Evolutionary conservation across 345 rosid species (phyloP).

Genomic region (Aethionema arabicum): DNA sequence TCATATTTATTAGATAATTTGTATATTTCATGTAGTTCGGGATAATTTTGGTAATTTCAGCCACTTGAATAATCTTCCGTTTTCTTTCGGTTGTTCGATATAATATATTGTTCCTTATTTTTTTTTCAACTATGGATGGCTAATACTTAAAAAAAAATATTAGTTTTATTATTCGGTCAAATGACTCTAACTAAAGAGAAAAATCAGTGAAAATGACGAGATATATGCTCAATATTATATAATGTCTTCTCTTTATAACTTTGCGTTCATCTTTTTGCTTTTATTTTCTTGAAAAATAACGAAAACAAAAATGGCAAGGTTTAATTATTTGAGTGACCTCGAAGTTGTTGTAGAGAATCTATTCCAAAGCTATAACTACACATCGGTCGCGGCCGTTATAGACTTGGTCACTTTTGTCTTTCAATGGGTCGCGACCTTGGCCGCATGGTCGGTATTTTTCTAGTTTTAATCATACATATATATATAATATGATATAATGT

Average conservation of each 20-base stretch:
- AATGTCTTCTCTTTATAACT: background rate
- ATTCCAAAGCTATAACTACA: conserved; percentile 32
- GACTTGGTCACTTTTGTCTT: conserved; percentile 57
- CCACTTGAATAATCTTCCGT: no score
- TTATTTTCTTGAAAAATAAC: background rate
- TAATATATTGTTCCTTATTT: background rate
- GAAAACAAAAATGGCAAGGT: conserved; percentile 44
- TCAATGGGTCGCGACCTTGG: conserved; percentile 69
- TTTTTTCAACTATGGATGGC: conserved; percentile 4
- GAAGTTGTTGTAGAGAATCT: conserved; percentile 49
- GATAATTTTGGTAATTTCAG: no score
- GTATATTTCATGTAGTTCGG: no score
- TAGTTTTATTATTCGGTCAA: background rate
- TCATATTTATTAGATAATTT: no score
- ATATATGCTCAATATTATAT: background rate
- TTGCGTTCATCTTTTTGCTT: background rate
- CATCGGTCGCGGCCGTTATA: conserved; percentile 37
- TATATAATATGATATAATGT: background rate
- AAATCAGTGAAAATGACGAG: no score
- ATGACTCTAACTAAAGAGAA: background rate
- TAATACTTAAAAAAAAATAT: background rate
- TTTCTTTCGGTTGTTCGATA: no score
- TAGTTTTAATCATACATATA: background rate
- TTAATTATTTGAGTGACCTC: conserved; percentile 50
- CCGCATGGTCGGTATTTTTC: conserved; percentile 59